Base-by-base conservation (phyloP, 345 rosid species). In the Camelina neglecta region DNA sequence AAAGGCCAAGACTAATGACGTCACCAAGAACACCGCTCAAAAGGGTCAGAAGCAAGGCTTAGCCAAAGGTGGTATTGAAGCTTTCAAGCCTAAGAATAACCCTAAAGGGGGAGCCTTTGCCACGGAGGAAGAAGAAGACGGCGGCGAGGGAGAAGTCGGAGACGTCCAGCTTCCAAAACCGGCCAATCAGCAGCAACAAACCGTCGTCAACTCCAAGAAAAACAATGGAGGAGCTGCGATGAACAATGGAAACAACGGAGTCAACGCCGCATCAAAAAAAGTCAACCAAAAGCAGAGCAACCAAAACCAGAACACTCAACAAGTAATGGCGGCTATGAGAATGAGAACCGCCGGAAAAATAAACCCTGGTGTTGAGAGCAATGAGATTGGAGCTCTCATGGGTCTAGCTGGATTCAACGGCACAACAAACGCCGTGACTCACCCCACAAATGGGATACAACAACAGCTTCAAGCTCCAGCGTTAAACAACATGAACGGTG, bases 251-350 rank as follows among this genome's bases (percentile, higher is more conserved):
- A 73, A 73, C 36, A 85, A 75, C 48, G 80, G 59, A 53, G 85
- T 81, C 80, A 85, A 85, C 81, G 79, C 64, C 13, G 73, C 60
- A 18, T 78, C 80, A 2, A 89, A 85, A 74, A 89, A 85, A 75
- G 88, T 83, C 47, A 87, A 77, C 77, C 84, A 80, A 33, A 89
- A 78, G 81, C 93, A 83, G 81, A 84, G 48, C 66, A 33, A 60
- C 73, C 86, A 80, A 11, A 80, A 64, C 35, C 75, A 84, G 47
- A 87, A 87, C 84, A 84, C 8, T 64, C 68, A 55, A 53, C 78
- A 88, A 79, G 70, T 83, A 8, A 69, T 86, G 79, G 82, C 89
- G 11, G 87, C 90, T 16, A 60, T 84, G 82, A 84, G 85, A 69
- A 76, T 85, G 86, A 85, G 79, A 69, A 83, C 73, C 76, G 84